Base-by-base conservation (phyloP, 2,329 filamentous ascomycete species). In the Fusarium sp. region DNA sequence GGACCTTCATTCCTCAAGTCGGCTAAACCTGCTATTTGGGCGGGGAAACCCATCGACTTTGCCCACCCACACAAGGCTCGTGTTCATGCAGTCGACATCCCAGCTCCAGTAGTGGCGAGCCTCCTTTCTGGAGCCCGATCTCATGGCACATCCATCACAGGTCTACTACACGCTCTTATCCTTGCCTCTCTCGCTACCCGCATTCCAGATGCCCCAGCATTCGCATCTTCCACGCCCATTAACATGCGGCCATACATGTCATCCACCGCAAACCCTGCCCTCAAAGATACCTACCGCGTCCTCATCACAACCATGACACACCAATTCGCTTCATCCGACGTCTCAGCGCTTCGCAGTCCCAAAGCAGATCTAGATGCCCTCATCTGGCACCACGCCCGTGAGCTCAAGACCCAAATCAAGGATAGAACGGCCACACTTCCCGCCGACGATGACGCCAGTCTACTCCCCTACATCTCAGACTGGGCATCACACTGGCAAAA, bases 141-240 rank as follows among this genome's bases (percentile, higher is more conserved):
- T 14, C 82, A 86, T 53, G 75, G 77, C 4, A 80, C 83, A 16
- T 88, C 87, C 3, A 74, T 90, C 8, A 90, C 88, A 0, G 83
- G 83, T 0, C 80, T 90, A 9, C 59, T 90, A 1, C 85, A 89
- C 36, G 84, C 82, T 3, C 79, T 90, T 0, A 74, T 84, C 6
- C 78, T 86, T 6, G 77, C 79, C 9, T 85, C 86, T 3, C 76
- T 88, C 6, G 77, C 84, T 6, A 75, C 71, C 0, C 82, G 79
- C 5, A 73, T 88, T 4, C 80, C 84, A 0, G 71, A 78, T 6
- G 82, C 82, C 0, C 66, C 75, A 0, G 77, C 78, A 2, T 85
- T 89, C 66, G 65, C 73, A 14, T 78, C 80, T 31, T 74, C 71
- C 22, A 88, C 85, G 0, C 84, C 86, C 62, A 85, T 88, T 61